phyloP scores from a whole-genome alignment of 2,329 filamentous ascomycete species.

The Graphilbum sp. region DNA sequence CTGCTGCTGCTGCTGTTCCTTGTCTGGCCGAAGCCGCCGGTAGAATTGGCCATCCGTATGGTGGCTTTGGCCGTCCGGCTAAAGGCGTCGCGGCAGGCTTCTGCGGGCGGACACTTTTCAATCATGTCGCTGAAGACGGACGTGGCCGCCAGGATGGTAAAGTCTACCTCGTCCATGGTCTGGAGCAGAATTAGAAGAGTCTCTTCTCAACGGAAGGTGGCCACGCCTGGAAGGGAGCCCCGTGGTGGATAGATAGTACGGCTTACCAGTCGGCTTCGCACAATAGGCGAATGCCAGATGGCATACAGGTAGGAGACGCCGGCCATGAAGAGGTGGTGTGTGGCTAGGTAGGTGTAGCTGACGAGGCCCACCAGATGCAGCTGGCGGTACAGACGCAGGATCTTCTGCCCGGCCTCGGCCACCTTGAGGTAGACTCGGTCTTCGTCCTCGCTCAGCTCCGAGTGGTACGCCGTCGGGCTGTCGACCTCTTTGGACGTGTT shows the following conservation, averaged over 20 bases:
- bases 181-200: too few species aligned
- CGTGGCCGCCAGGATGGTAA: conserved; percentile 82
- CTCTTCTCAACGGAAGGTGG: too few species aligned
- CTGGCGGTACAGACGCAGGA: conserved; percentile 78
- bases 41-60: conserved; percentile 84
- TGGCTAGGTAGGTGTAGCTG: conserved; percentile 91
- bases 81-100: conserved; percentile 88
- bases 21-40: conserved; percentile 56
- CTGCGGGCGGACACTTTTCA: conserved; percentile 86
- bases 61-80: conserved; percentile 91
- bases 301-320: conserved; percentile 93
- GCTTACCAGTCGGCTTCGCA: conserved; percentile 72
- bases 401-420: conserved; percentile 85
- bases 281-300: conserved; percentile 87
- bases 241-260: conserved; percentile 10
- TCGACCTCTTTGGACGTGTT: conserved; percentile 48
- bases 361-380: conserved; percentile 77
- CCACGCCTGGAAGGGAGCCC: too few species aligned
- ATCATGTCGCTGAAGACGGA: conserved; percentile 85
- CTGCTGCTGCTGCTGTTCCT: conserved; percentile 9
- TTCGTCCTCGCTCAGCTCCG: conserved; percentile 62
- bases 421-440: conserved; percentile 89
- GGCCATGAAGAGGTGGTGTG: conserved; percentile 94
- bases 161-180: conserved; percentile 94
- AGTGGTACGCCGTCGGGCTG: conserved; percentile 42